These are phyloP conservation scores for Phytophthora palmivora DNA, from an alignment of 352 stramenopile genomes.

Conservation along the genomic window DNA sequence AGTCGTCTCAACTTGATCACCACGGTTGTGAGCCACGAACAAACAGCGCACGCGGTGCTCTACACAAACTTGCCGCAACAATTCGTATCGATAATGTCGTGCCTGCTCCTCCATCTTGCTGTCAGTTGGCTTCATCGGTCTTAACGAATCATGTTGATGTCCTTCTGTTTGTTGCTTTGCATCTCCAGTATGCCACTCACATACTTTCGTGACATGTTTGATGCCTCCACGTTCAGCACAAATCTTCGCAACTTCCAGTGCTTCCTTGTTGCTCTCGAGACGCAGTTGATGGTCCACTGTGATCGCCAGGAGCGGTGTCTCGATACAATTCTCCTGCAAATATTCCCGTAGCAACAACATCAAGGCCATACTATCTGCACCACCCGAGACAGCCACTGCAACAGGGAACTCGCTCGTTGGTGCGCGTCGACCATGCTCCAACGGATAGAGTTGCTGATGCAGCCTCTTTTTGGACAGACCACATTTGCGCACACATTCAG, in stretches of 20 bases:
- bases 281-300: conserved; percentile 84
- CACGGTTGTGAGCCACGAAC: conserved; percentile 82
- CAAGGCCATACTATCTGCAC: conserved; percentile 84
- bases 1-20: conserved; percentile 84
- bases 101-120: conserved; percentile 85
- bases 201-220: conserved; percentile 61
- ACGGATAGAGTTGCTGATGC: conserved; percentile 46
- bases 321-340: conserved; percentile 49
- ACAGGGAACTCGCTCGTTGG: conserved; percentile 52
- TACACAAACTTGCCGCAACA: conserved; percentile 60
- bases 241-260: conserved; percentile 53
- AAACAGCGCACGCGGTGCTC: conserved; percentile 65
- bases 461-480: conserved; percentile 52
- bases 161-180: conserved; percentile 7
- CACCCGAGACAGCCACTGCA: conserved; percentile 78
- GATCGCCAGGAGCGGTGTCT: conserved; percentile 76
- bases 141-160: not conserved
- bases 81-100: conserved; percentile 69
- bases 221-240: conserved; percentile 52
- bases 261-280: conserved; percentile 68
- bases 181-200: conserved; percentile 49
- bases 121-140: conserved; percentile 43
- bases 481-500: conserved; percentile 43
- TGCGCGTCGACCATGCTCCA: conserved; percentile 23
- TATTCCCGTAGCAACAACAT: conserved; percentile 78